Evolutionary conservation across 106 monocot species (phyloP).

Genomic region (Vanilla planifolia): DNA sequence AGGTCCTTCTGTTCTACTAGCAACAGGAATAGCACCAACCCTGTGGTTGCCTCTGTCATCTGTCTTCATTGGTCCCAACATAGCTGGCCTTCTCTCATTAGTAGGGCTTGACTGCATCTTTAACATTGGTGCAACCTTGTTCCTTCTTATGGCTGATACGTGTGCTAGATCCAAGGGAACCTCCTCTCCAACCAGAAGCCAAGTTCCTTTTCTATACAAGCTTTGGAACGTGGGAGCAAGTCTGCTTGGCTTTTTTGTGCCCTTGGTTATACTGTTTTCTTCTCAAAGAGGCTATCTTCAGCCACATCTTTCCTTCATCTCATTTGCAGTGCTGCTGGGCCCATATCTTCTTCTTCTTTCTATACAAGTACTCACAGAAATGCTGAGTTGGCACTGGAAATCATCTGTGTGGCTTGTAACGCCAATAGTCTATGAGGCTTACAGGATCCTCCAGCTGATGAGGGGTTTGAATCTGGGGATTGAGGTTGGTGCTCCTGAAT

Average conservation of each 20-base stretch:
- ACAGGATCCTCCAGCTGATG: conserved; percentile 89
- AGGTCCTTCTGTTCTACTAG: conserved; percentile 68
- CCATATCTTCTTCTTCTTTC: conserved; percentile 67
- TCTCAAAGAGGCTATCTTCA: conserved; percentile 44
- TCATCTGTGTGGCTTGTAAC: conserved; percentile 92
- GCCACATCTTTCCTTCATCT: conserved; percentile 46
- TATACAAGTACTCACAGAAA: conserved; percentile 73
- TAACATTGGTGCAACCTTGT: conserved; percentile 86
- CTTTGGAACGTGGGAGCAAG: conserved; percentile 75
- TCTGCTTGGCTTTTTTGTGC: conserved; percentile 54
- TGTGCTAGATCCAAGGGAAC: conserved; percentile 41
- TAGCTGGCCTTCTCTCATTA: conserved; percentile 74
- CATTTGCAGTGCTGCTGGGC: conserved; percentile 61
- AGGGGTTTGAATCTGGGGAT: conserved; percentile 57
- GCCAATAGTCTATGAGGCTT: conserved; percentile 80
- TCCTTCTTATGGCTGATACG: conserved; percentile 91
- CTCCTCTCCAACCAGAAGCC: conserved; percentile 5
- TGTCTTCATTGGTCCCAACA: conserved; percentile 69
- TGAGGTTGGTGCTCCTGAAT: conserved; percentile 66
- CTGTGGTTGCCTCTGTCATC: conserved; percentile 80
- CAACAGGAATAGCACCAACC: conserved; percentile 78
- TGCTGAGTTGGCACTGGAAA: conserved; percentile 88
- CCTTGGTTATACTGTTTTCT: conserved; percentile 35
- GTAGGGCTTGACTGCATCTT: conserved; percentile 90
- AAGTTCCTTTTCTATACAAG: conserved; percentile 46